phyloP scores from a whole-genome alignment of 306 rosid genomes.

The Crotalaria pallida region DNA sequence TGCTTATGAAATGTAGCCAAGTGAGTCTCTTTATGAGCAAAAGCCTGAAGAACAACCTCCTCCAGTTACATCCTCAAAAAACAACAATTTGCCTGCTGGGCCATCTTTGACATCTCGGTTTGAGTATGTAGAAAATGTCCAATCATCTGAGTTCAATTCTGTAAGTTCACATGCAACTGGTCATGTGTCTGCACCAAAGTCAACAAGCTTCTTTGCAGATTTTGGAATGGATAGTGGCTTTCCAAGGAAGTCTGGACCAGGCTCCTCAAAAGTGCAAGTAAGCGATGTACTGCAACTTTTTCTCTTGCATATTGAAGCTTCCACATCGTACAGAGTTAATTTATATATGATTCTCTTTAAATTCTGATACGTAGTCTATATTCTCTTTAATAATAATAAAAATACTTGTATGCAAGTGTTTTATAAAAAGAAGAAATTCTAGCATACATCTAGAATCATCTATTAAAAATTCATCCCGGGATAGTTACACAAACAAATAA shows the following conservation, averaged over 20 bases:
- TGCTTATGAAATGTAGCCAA: constrained; percentile 55
- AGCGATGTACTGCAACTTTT: constrained; percentile 14
- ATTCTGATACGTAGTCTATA: not conserved
- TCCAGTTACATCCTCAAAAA: constrained; percentile 50
- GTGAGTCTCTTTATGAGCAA: constrained; percentile 84
- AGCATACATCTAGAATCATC: not conserved
- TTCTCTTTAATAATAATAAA: too few relatives aligned
- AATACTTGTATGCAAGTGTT: not conserved
- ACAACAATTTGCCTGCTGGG: constrained; percentile 38
- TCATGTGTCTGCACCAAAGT: constrained; percentile 81
- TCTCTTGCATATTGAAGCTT: not conserved
- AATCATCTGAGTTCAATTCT: constrained; percentile 56
- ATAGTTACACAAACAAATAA: not conserved
- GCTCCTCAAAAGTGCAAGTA: constrained; percentile 77
- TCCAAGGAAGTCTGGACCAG: constrained; percentile 54
- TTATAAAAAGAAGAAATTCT: not conserved
- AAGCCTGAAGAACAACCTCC: constrained; percentile 78
- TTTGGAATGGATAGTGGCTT: constrained; percentile 93
- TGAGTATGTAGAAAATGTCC: constrained; percentile 85
- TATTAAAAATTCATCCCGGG: not conserved
- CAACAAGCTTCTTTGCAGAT: constrained; percentile 86
- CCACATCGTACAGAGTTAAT: not conserved
- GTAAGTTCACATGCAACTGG: constrained; percentile 43
- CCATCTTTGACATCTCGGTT: constrained; percentile 67
- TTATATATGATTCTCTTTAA: not conserved